phyloP scores from a whole-genome alignment of 306 rosid genomes.

The Dryas octopetala region DNA sequence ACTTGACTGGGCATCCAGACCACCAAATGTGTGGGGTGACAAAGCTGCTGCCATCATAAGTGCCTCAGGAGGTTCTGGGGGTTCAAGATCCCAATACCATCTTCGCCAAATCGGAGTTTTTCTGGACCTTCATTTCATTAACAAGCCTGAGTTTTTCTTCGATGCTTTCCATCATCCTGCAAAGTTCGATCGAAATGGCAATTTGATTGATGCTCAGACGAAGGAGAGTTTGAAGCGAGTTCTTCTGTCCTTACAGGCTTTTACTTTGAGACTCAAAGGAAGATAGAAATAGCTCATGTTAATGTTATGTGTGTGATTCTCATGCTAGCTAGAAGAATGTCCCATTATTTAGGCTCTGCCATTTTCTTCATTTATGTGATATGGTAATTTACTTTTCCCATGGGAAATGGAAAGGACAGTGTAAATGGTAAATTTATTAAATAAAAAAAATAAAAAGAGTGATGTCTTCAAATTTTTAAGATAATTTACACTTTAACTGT shows the following conservation, averaged over 20 bases:
- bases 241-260: slow-evolving; percentile 58
- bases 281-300: background rate
- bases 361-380: too few relatives aligned
- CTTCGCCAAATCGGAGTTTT: slow-evolving; percentile 86
- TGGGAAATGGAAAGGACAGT: too few relatives aligned
- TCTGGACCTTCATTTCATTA: slow-evolving; percentile 86
- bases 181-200: slow-evolving; percentile 62
- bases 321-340: too few relatives aligned
- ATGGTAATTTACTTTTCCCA: too few relatives aligned
- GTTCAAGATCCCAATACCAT: slow-evolving; percentile 67
- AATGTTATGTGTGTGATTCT: background rate
- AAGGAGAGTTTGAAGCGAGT: slow-evolving; percentile 44
- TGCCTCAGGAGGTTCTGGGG: slow-evolving; percentile 77
- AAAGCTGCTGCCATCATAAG: slow-evolving; percentile 85
- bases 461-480: too few relatives aligned
- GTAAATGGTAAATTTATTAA: too few relatives aligned
- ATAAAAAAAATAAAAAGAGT: too few relatives aligned
- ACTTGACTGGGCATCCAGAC: slow-evolving; percentile 77
- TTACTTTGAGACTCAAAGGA: slow-evolving; percentile 52
- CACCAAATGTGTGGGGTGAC: slow-evolving; percentile 83
- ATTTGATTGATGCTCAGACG: slow-evolving; percentile 51
- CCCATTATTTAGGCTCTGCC: too few relatives aligned
- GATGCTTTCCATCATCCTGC: slow-evolving; percentile 57
- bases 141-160: slow-evolving; percentile 79
- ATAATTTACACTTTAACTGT: too few relatives aligned